Percentiles rank a stretch among this genome's conserved stretches.
Evolutionary conservation across 768 basidiomycete genomes (phyloP).

Genomic region (Mycena polygramma): DNA sequence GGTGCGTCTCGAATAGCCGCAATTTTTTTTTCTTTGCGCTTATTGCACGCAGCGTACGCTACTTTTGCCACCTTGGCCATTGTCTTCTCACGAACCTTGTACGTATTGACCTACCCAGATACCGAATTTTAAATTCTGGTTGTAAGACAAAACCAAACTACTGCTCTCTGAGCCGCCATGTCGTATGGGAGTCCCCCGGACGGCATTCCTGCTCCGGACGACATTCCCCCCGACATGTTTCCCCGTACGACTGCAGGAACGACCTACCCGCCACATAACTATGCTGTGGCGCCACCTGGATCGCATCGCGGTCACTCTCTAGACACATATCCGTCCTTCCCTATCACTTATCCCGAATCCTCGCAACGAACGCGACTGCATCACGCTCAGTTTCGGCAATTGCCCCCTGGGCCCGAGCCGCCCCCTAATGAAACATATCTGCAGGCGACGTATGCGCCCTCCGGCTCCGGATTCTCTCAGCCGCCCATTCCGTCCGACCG

Average conservation of each 20-base stretch:
- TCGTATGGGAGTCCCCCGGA: background rate
- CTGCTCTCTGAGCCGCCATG: no score
- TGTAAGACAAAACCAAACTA: no score
- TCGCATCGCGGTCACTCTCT: background rate
- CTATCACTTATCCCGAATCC: constrained; percentile 22
- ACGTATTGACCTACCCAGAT: no score
- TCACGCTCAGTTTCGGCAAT: background rate
- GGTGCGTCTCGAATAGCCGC: no score
- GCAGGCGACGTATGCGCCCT: background rate
- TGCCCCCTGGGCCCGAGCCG: background rate
- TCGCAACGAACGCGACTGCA: constrained; percentile 21
- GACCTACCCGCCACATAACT: background rate
- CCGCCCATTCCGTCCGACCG: constrained; percentile 16
- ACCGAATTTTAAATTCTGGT: no score
- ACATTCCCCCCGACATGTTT: background rate
- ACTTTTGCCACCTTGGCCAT: background rate
- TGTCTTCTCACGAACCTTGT: background rate
- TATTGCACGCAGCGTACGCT: background rate
- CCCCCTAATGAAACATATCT: background rate
- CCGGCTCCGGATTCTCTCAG: constrained; percentile 6
- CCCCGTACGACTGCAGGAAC: background rate
- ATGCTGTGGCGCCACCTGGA: background rate
- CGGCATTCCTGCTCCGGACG: no score
- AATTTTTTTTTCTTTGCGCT: background rate
- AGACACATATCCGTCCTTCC: constrained; percentile 1